Conservation (phyloP, 1,139 yeast genomes). For the Magnusiomyces ingens region DNA sequence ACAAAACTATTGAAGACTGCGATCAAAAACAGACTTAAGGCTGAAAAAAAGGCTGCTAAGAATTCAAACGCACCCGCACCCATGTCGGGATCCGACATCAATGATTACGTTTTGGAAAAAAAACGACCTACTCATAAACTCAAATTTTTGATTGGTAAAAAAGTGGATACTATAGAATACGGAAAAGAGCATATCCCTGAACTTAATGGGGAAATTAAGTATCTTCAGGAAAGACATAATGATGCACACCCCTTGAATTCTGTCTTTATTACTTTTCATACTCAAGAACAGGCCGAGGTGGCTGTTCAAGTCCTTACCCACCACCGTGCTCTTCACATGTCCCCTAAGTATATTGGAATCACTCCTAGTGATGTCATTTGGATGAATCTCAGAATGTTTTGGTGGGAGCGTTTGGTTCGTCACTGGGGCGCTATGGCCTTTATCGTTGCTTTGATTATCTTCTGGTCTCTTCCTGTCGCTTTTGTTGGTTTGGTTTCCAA, state of each 20-base stretch:
- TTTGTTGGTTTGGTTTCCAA: constrained; percentile 92
- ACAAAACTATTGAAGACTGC: constrained; percentile 53
- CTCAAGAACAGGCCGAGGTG: constrained; percentile 80
- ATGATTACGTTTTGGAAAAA: constrained; percentile 63
- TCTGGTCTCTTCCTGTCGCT: constrained; percentile 95
- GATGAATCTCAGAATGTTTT: constrained; percentile 73
- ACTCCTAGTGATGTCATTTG: constrained; percentile 82
- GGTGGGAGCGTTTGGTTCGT: constrained; percentile 77
- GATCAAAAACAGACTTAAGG: constrained; percentile 52
- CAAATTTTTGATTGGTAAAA: constrained; percentile 66
- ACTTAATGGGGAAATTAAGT: constrained; percentile 57
- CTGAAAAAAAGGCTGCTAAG: constrained; percentile 46
- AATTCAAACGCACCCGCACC: constrained; percentile 25
- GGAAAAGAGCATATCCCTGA: constrained; percentile 60
- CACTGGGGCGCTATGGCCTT: constrained; percentile 51
- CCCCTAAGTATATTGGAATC: constrained; percentile 58
- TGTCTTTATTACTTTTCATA: constrained; percentile 77
- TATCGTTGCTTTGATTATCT: constrained; percentile 53
- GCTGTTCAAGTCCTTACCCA: constrained; percentile 76
- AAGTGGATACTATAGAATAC: constrained; percentile 77
- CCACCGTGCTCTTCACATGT: constrained; percentile 56
- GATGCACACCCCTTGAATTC: constrained; percentile 44
- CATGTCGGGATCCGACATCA: constrained; percentile 45
- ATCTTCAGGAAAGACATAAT: constrained; percentile 47
- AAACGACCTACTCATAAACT: constrained; percentile 69